These are phyloP conservation scores for Phytophthora vignae DNA, from an alignment of 352 stramenopile species.

Conservation along the genomic window DNA sequence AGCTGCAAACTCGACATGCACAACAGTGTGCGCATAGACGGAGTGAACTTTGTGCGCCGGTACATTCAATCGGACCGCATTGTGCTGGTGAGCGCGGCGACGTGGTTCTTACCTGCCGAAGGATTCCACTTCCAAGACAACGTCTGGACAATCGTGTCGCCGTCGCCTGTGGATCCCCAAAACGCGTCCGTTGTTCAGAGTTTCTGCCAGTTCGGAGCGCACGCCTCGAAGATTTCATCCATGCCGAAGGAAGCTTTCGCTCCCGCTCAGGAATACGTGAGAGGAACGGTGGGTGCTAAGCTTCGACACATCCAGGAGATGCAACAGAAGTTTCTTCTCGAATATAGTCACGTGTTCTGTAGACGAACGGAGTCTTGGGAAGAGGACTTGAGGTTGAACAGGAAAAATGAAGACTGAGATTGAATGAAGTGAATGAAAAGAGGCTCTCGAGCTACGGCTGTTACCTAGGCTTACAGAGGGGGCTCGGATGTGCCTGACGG, in stretches of 20 bases:
- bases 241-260: slow-evolving; percentile 7
- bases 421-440: too few relatives aligned
- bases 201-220: slow-evolving; percentile 28
- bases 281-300: slow-evolving; percentile 13
- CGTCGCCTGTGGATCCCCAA: slow-evolving; percentile 16
- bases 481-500: too few relatives aligned
- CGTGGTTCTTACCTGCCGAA: slow-evolving; percentile 24
- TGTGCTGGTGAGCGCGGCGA: slow-evolving; percentile 23
- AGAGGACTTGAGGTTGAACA: too few relatives aligned
- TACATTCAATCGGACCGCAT: slow-evolving; percentile 25
- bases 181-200: slow-evolving; percentile 25
- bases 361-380: too few relatives aligned
- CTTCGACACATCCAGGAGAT: slow-evolving; percentile 25
- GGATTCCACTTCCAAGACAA: slow-evolving; percentile 36
- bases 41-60: slow-evolving; percentile 29
- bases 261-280: slow-evolving; percentile 13
- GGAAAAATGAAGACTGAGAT: too few relatives aligned
- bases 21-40: slow-evolving; percentile 20
- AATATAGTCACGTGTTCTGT: too few relatives aligned
- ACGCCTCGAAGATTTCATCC: background rate
- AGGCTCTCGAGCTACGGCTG: too few relatives aligned
- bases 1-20: slow-evolving; percentile 29
- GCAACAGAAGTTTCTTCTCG: slow-evolving; percentile 21
- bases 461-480: too few relatives aligned
- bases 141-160: slow-evolving; percentile 28